Percentiles rank a stretch among this genome's conserved stretches.
Conservation (phyloP, 2,329 filamentous ascomycete species). For the Moelleriella libera region DNA sequence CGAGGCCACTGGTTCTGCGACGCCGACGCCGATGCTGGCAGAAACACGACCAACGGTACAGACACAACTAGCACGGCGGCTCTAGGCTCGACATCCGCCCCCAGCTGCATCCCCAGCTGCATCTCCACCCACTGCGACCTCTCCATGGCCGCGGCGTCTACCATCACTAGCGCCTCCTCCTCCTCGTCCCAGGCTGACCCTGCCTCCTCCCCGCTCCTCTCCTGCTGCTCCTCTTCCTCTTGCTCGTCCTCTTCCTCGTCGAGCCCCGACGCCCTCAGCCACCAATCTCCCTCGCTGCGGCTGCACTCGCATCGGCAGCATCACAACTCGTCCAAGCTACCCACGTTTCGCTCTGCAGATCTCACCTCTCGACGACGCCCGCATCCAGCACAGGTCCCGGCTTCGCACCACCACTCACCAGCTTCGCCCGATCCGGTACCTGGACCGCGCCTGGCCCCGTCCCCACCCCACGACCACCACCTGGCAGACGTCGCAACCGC, state of each 20-base stretch:
- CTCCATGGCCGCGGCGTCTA: not conserved
- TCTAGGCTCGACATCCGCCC: not conserved
- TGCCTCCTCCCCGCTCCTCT: not conserved
- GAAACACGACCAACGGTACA: not conserved
- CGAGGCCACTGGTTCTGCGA: too few relatives aligned
- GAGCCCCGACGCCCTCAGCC: not conserved
- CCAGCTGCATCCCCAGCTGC: not conserved
- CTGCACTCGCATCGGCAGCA: constrained; percentile 34
- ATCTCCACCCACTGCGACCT: not conserved
- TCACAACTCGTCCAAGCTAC: constrained; percentile 41
- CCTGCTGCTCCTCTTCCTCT: not conserved
- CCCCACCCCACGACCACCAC: not conserved
- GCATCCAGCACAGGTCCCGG: not conserved
- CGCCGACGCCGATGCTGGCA: not conserved
- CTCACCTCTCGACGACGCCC: constrained; percentile 6
- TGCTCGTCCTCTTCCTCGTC: not conserved
- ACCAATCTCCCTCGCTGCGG: constrained; percentile 3
- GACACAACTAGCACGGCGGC: not conserved
- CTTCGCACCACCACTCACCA: constrained; percentile 9
- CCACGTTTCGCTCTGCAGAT: constrained; percentile 39
- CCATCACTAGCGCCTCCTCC: not conserved
- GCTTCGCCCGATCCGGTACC: constrained; percentile 14
- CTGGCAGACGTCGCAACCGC: not conserved
- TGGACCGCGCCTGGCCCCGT: constrained; percentile 2
- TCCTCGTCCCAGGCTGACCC: not conserved